Evolutionary conservation across 208 protist genomes (phyloP).

Genomic region (Acanthamoeba lenticulata): DNA sequence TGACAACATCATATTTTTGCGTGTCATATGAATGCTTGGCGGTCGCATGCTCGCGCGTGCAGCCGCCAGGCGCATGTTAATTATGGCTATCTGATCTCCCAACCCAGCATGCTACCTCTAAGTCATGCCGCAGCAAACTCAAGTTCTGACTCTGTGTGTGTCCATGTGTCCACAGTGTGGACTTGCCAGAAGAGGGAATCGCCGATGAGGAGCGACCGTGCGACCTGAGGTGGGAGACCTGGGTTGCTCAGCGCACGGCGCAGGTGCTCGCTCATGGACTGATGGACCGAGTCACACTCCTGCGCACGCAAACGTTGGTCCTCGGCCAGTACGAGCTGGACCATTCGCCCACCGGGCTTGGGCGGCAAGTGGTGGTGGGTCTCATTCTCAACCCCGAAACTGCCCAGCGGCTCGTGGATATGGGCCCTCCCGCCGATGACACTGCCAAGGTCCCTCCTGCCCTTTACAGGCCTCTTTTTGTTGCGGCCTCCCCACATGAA

Average conservation of each 20-base stretch:
- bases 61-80: neutral
- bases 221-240: neutral
- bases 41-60: neutral
- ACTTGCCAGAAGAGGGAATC: neutral
- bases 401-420: constrained; percentile 29
- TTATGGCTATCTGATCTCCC: constrained; percentile 26
- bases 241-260: neutral
- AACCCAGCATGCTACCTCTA: neutral
- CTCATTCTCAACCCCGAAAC: constrained; percentile 42
- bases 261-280: neutral
- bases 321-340: constrained; percentile 34
- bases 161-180: neutral
- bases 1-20: constrained; percentile 32
- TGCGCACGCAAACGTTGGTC: constrained; percentile 14
- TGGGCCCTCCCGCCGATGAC: constrained; percentile 63
- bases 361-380: neutral
- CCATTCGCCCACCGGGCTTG: neutral
- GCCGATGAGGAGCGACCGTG: neutral
- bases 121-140: neutral
- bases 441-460: neutral
- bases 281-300: neutral
- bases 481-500: neutral
- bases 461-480: neutral
- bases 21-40: constrained; percentile 31
- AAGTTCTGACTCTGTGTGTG: neutral